A percentile compares a stretch with the other conserved stretches of the same genome.
Conservation (phyloP, 1,284 basidiomycete species). For the Takashimella koratensis region DNA sequence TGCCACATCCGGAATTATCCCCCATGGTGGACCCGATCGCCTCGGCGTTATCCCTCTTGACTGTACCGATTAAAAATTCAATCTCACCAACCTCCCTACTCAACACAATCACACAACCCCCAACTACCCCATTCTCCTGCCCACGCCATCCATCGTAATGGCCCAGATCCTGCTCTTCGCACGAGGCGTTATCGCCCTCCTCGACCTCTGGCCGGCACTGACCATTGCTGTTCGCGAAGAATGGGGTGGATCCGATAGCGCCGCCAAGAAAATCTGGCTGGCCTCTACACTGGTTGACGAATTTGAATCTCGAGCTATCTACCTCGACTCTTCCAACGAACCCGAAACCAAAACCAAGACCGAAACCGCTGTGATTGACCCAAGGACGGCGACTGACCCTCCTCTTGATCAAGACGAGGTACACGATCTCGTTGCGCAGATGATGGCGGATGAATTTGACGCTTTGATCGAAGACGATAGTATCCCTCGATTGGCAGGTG, state of each 20-base stretch:
- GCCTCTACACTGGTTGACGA: conserved; percentile 76
- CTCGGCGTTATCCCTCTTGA: too few species aligned
- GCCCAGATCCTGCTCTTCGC: conserved; percentile 61
- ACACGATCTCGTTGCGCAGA: conserved; percentile 65
- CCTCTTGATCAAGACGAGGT: conserved; percentile 69
- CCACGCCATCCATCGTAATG: too few species aligned
- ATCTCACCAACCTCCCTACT: too few species aligned
- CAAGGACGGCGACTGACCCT: conserved; percentile 39
- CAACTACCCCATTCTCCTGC: too few species aligned
- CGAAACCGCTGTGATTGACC: conserved; percentile 17
- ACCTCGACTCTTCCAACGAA: conserved; percentile 10
- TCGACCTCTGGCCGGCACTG: conserved; percentile 75
- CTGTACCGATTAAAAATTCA: too few species aligned
- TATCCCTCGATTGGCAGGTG: conserved; percentile 63
- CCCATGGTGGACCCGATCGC: too few species aligned
- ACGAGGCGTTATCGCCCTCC: conserved; percentile 71
- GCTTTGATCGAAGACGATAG: conserved; percentile 75
- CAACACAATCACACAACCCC: too few species aligned
- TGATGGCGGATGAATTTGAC: conserved; percentile 82
- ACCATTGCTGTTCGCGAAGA: conserved; percentile 73
- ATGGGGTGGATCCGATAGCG: conserved; percentile 74
- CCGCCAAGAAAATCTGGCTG: conserved; percentile 73
- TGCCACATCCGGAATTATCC: conserved; percentile 11
- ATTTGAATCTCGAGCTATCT: conserved; percentile 58
- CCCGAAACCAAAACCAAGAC: background rate